A percentile compares a stretch with the other conserved stretches of the same genome.
Evolutionary conservation across 2,329 filamentous ascomycete genomes (phyloP).

Genomic region (Xylaria sp.): DNA sequence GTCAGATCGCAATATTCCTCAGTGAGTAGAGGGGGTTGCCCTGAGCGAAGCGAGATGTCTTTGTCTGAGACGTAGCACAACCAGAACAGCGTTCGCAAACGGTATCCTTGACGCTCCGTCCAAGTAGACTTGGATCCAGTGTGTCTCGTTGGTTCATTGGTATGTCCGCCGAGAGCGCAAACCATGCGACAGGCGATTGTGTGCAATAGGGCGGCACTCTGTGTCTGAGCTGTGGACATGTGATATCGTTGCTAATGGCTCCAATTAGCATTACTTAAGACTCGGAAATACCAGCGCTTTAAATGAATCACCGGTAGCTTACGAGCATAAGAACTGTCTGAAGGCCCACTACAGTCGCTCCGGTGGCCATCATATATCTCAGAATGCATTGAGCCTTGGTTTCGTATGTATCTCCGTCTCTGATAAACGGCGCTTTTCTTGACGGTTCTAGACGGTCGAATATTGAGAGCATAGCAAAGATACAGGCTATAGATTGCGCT

Average conservation of each 20-base stretch:
- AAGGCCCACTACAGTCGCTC: not conserved
- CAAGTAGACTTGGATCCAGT: not conserved
- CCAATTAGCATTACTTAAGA: not conserved
- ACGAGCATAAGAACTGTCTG: not conserved
- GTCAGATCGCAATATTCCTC: slow-evolving; percentile 26
- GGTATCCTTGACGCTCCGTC: not conserved
- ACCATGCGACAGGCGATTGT: not conserved
- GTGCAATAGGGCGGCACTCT: not conserved
- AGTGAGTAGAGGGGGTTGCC: slow-evolving; percentile 18
- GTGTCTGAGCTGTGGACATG: not conserved
- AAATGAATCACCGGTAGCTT: not conserved
- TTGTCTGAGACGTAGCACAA: slow-evolving; percentile 6
- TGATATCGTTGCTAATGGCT: not conserved
- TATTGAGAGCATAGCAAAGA: not conserved
- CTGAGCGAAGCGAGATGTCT: slow-evolving; percentile 22
- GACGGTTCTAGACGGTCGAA: not conserved
- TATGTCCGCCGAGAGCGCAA: not conserved
- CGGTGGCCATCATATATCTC: not conserved
- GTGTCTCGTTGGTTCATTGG: not conserved
- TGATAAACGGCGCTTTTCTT: not conserved
- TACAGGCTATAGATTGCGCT: not conserved
- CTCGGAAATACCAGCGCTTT: not conserved
- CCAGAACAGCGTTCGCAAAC: not conserved
- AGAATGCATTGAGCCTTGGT: not conserved
- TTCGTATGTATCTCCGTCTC: not conserved